Evolutionary conservation across 1,284 basidiomycete genomes (phyloP).

Genomic region (Malassezia sp.): DNA sequence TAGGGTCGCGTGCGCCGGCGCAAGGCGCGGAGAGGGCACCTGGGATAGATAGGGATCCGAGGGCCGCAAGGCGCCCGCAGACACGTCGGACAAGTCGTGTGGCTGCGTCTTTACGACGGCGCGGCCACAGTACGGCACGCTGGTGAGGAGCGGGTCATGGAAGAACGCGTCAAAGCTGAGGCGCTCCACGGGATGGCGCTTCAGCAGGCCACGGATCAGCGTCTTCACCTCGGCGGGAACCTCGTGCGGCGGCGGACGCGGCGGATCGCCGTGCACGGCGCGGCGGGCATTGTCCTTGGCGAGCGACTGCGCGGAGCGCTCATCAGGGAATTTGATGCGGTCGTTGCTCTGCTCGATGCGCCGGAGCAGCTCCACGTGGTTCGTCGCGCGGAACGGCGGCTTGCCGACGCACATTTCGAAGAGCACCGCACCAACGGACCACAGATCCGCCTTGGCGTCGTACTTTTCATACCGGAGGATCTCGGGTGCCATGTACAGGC

Average conservation of each 20-base stretch:
- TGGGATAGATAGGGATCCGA: too few relatives aligned
- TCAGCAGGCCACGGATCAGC: conserved; percentile 70
- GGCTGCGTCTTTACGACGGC: conserved; percentile 30
- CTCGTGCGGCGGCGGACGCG: conserved; percentile 29
- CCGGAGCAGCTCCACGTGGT: conserved; percentile 87
- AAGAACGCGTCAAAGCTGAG: conserved; percentile 90
- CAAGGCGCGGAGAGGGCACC: too few relatives aligned
- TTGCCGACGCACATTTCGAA: conserved; percentile 90
- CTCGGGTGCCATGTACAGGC: conserved; percentile 98
- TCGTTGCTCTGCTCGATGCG: conserved; percentile 73
- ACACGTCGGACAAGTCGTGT: too few relatives aligned
- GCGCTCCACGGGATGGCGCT: conserved; percentile 70
- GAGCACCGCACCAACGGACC: conserved; percentile 92
- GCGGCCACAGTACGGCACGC: conserved; percentile 12
- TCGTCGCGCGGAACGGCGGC: conserved; percentile 86
- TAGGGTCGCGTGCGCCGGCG: too few relatives aligned
- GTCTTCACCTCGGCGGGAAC: conserved; percentile 78
- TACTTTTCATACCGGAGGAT: conserved; percentile 96
- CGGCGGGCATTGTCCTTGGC: conserved; percentile 32
- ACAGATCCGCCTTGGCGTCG: conserved; percentile 91
- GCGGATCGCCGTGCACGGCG: conserved; percentile 28
- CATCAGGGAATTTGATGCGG: conserved; percentile 63
- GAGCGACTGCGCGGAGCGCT: conserved; percentile 48
- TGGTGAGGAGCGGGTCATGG: conserved; percentile 24
- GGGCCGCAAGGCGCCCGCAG: too few relatives aligned